Conservation (phyloP, 345 rosid genomes). For the Geranium brycei region DNA sequence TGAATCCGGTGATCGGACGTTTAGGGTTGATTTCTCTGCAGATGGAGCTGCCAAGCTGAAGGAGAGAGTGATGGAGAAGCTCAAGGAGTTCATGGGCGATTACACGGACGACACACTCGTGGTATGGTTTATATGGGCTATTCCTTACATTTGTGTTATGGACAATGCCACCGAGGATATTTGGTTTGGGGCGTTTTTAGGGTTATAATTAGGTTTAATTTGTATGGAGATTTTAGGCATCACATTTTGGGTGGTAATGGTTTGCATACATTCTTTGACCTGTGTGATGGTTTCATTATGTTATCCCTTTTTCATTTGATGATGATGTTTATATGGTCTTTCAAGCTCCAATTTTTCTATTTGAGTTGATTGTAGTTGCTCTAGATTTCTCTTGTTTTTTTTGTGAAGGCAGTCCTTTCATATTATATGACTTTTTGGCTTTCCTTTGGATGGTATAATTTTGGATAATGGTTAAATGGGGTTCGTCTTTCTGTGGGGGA, state of each 20-base stretch:
- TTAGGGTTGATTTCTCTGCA: slow-evolving; percentile 52
- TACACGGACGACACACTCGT: slow-evolving; percentile 95
- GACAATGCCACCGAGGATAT: neutral
- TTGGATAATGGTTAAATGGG: neutral
- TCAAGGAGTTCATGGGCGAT: slow-evolving; percentile 94
- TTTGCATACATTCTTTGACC: neutral
- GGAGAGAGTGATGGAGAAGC: slow-evolving; percentile 54
- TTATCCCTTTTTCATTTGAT: neutral
- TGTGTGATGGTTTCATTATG: neutral
- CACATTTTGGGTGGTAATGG: neutral
- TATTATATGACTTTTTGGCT: neutral
- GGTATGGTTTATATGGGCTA: slow-evolving; percentile 32
- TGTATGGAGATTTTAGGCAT: neutral
- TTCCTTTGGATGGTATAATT: neutral
- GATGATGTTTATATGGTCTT: neutral
- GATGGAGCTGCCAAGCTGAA: slow-evolving; percentile 68
- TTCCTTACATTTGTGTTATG: neutral
- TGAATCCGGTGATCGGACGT: slow-evolving; percentile 51
- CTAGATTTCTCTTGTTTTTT: neutral
- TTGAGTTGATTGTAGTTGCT: neutral
- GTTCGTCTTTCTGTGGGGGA: too few relatives aligned
- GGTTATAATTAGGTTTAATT: neutral
- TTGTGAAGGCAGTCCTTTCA: neutral
- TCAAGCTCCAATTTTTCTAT: neutral
- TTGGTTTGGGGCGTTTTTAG: neutral